Conservation (phyloP, 1,284 basidiomycete genomes). For the Hymenochaete sp. region DNA sequence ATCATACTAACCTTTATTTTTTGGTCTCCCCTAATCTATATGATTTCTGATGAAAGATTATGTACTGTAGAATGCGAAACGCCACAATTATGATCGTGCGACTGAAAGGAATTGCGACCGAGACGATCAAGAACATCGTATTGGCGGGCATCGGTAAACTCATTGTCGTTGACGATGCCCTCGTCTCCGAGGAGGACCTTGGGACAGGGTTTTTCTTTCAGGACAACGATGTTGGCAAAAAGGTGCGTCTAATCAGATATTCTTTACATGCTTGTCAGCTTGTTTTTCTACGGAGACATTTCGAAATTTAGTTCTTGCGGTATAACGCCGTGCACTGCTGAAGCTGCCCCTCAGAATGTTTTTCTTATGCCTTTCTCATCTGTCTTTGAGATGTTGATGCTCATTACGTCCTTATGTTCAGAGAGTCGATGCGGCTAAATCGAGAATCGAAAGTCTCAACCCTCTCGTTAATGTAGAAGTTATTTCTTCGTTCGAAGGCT, state of each 20-base stretch:
- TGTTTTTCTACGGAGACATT: slow-evolving; percentile 5
- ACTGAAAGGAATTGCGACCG: slow-evolving; percentile 84
- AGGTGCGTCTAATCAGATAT: slow-evolving; percentile 46
- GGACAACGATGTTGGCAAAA: slow-evolving; percentile 84
- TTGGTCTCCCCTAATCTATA: slow-evolving; percentile 7
- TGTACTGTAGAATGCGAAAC: slow-evolving; percentile 77
- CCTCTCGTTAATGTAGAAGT: slow-evolving; percentile 34
- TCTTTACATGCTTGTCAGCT: neutral
- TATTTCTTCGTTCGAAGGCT: slow-evolving; percentile 7
- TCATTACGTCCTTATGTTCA: slow-evolving; percentile 27
- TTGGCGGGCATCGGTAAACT: slow-evolving; percentile 70
- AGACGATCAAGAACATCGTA: slow-evolving; percentile 92
- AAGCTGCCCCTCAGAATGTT: slow-evolving; percentile 11
- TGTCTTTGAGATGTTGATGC: neutral
- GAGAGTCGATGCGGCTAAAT: slow-evolving; percentile 78
- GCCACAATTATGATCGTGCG: slow-evolving; percentile 83
- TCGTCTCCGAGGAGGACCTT: slow-evolving; percentile 71
- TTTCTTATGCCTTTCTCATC: neutral
- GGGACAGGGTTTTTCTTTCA: slow-evolving; percentile 91
- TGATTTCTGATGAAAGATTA: slow-evolving; percentile 7
- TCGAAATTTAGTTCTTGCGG: no score
- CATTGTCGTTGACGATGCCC: slow-evolving; percentile 54
- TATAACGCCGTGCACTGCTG: slow-evolving; percentile 27
- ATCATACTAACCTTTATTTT: neutral
- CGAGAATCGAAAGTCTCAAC: slow-evolving; percentile 83